A percentile compares a stretch with the other conserved stretches of the same genome.
Evolutionary conservation across 1,284 basidiomycete genomes (phyloP).

Genomic region (Apiotrichum sp.): DNA sequence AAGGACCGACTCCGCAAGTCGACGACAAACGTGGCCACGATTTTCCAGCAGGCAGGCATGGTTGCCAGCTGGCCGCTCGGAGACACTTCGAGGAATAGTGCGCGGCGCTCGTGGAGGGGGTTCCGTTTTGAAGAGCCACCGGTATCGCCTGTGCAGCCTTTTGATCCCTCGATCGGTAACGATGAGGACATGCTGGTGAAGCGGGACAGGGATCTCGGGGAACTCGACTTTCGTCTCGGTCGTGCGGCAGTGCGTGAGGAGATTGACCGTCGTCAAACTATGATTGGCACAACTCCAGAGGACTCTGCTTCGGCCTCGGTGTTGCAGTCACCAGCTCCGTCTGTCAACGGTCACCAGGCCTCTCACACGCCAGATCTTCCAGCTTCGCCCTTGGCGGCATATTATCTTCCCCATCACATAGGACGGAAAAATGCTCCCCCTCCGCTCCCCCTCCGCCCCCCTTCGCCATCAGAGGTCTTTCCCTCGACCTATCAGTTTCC

Average conservation of each 20-base stretch:
- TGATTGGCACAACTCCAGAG: neutral
- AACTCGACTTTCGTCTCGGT: conserved; percentile 40
- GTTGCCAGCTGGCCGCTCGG: conserved; percentile 36
- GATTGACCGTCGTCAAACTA: conserved; percentile 22
- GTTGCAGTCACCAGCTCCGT: conserved; percentile 1
- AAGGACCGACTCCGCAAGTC: conserved; percentile 18
- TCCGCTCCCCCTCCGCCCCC: neutral
- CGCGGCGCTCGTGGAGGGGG: conserved; percentile 2
- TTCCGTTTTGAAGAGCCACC: neutral
- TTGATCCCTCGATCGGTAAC: neutral
- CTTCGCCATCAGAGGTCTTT: conserved; percentile 20
- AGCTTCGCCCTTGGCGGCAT: conserved; percentile 19
- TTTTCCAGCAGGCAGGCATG: conserved; percentile 27
- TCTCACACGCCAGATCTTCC: conserved; percentile 3
- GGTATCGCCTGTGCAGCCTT: neutral
- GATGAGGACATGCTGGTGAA: conserved; percentile 20
- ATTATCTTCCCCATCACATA: conserved; percentile 13
- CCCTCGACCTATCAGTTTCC: conserved; percentile 32
- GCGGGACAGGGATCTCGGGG: conserved; percentile 32
- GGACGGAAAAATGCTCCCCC: neutral
- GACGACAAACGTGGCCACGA: conserved; percentile 19
- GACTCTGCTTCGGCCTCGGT: neutral
- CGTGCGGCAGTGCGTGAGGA: conserved; percentile 31
- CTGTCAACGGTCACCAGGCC: neutral
- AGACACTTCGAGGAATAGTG: conserved; percentile 6